phyloP scores from a whole-genome alignment of 2,329 filamentous ascomycete genomes.

The Trichocomaceae sp. region DNA sequence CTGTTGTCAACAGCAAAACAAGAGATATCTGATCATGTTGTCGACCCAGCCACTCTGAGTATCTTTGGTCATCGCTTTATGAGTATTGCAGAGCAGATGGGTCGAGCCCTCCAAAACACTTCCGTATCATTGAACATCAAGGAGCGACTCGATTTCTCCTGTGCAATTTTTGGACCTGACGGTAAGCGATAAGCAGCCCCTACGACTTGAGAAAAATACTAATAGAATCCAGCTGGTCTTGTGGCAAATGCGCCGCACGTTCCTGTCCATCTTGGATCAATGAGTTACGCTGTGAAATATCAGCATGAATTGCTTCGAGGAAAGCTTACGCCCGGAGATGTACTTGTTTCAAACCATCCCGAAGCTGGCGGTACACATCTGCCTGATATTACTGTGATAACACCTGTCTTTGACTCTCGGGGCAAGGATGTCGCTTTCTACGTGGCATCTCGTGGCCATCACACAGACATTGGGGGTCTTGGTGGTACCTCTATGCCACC shows the following conservation, averaged over 20 bases:
- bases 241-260: conserved; percentile 47
- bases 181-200: conserved; percentile 35
- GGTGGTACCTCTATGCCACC: conserved; percentile 26
- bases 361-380: conserved; percentile 73
- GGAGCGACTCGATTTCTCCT: conserved; percentile 76
- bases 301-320: conserved; percentile 70
- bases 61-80: conserved; percentile 48
- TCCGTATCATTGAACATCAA: conserved; percentile 60
- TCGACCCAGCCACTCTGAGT: conserved; percentile 43
- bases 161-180: conserved; percentile 66
- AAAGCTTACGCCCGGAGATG: conserved; percentile 67
- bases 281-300: conserved; percentile 69
- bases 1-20: background rate
- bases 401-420: conserved; percentile 65
- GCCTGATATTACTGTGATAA: conserved; percentile 71
- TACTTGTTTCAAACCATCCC: conserved; percentile 72
- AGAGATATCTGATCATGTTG: conserved; percentile 1
- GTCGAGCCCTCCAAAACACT: conserved; percentile 44
- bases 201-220: background rate
- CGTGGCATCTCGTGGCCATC: conserved; percentile 67
- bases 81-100: conserved; percentile 50
- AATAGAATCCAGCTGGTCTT: conserved; percentile 44
- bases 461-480: conserved; percentile 38
- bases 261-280: conserved; percentile 70
- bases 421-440: conserved; percentile 68